These are phyloP conservation scores for Lophiotrema nucula DNA, from an alignment of 495 filamentous ascomycete species.

Conservation along the genomic window DNA sequence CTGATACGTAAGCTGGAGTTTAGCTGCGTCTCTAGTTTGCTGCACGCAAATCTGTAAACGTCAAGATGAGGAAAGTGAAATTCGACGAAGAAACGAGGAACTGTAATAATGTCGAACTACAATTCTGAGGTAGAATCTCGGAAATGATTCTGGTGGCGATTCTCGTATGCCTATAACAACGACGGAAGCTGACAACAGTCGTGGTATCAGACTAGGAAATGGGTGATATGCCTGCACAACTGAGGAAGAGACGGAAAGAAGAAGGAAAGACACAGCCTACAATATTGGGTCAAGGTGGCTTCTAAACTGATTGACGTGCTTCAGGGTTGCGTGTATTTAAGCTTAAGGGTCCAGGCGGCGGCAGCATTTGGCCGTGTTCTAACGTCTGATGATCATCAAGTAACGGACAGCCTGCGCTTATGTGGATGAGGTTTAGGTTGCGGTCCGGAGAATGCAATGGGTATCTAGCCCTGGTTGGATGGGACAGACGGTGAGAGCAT, in stretches of 20 bases:
- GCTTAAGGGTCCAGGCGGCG: not conserved
- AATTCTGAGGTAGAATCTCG: too few relatives aligned
- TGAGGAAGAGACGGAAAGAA: too few relatives aligned
- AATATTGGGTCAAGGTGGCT: too few relatives aligned
- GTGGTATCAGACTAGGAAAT: too few relatives aligned
- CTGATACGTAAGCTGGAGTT: not conserved
- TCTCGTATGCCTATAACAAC: too few relatives aligned
- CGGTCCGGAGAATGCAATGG: not conserved
- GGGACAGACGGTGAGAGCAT: not conserved
- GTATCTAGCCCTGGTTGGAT: not conserved
- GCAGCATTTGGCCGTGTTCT: not conserved
- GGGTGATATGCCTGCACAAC: too few relatives aligned
- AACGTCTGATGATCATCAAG: constrained; percentile 26
- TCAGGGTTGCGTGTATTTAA: constrained; percentile 15
- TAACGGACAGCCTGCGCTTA: not conserved
- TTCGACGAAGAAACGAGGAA: too few relatives aligned
- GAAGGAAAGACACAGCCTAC: too few relatives aligned
- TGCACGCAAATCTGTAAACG: constrained; percentile 1
- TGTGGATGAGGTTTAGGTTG: constrained; percentile 6
- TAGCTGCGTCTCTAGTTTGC: constrained; percentile 24
- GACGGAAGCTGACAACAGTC: too few relatives aligned
- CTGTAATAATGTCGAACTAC: too few relatives aligned
- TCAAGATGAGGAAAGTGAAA: not conserved
- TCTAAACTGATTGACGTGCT: too few relatives aligned
- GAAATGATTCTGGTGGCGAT: too few relatives aligned